phyloP scores from a whole-genome alignment of 129 eudicot species.

The Heracleum sosnowskyi region DNA sequence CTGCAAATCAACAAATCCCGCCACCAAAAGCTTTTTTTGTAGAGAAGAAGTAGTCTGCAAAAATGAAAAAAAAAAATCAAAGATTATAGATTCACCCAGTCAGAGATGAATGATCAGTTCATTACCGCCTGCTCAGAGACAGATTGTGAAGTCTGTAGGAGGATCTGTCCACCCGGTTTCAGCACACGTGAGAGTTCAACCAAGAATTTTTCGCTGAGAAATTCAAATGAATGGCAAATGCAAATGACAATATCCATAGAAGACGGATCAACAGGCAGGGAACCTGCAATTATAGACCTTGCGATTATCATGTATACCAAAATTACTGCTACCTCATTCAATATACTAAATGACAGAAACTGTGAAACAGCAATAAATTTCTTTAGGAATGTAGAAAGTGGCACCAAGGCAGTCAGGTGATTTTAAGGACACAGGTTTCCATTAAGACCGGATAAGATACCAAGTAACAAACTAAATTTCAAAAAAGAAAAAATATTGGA shows the following conservation, averaged over 20 bases:
- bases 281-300: conserved; percentile 30
- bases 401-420: background rate
- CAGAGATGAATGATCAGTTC: background rate
- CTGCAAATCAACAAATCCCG: conserved; percentile 60
- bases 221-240: conserved; percentile 38
- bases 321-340: background rate
- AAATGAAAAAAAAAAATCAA: conserved; percentile 8
- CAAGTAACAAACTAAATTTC: background rate
- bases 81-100: background rate
- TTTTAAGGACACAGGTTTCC: background rate
- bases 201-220: conserved; percentile 47
- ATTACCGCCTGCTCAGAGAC: conserved; percentile 24
- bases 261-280: conserved; percentile 44
- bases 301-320: background rate
- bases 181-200: conserved; percentile 46
- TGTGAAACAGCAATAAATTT: background rate
- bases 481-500: background rate
- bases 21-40: conserved; percentile 52
- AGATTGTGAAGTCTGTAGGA: conserved; percentile 32
- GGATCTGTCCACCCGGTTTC: conserved; percentile 72
- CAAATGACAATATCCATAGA: conserved; percentile 40
- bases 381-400: background rate
- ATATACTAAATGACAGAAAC: background rate
- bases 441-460: background rate
- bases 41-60: conserved; percentile 48